Base-by-base conservation (phyloP, 2,329 filamentous ascomycete genomes). In the Aureobasidium sp. region DNA sequence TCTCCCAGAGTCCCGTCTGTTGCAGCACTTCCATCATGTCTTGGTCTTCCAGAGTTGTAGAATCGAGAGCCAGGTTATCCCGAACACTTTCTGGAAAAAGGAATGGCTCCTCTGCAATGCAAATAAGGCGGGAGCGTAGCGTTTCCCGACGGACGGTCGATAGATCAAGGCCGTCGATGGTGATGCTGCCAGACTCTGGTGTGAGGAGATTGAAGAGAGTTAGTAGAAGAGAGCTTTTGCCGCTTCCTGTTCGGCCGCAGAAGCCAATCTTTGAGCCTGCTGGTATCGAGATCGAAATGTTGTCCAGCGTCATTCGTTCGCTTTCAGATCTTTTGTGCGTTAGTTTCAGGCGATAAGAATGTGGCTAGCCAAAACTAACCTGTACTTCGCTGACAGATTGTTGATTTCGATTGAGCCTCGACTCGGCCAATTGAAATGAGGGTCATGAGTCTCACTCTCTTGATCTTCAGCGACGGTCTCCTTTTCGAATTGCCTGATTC, bases 381-480 rank as follows among this genome's bases (percentile, higher is more conserved):
- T 64, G 58, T 69, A 69, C n/a, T 64, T 60, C 29, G 68, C 68
- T 37, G 62, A 52, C 0, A 94, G 80, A 62, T 90, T 81, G 27
- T 85, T 75, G 17, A 93, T 84, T 67, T 91, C 86, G 47, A 95
- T 80, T 9, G 82, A 79, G 7, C 90, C 90, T 65, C 88, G 83
- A 0, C 83, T 84, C 0, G 90, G 90, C 90, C 90, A 94, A 0
- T 84, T 83, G 1, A 87, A 87, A 0, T 89, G 85, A 0, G 87
- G 83, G 20, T 80, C 77, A 20, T 59, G 42, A 5, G 41, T 48
- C n/a, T 59, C 56, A 6, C n/a, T 23, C 1, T 41, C 34, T n/a
- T 26, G 52, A 10, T 56, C 52, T 39, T 59, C 56, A 27, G 56
- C 13, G 7, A 39, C 10, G 7, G n/a, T 48, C 2, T 59, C 56